These are phyloP conservation scores for Hymenoscyphus albidus DNA, from an alignment of 2,329 filamentous ascomycete genomes.

Conservation along the genomic window DNA sequence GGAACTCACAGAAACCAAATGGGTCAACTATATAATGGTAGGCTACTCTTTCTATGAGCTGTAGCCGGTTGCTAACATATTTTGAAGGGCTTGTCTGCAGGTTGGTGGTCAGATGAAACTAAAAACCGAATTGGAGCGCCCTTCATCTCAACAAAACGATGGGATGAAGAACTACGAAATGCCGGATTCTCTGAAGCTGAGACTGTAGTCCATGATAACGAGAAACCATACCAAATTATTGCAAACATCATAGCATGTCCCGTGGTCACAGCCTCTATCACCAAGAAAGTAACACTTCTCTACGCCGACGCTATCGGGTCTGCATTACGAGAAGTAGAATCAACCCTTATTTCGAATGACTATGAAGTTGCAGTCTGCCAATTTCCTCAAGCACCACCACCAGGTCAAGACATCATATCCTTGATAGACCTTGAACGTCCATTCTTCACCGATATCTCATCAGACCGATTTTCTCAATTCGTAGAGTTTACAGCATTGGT, in stretches of 20 bases:
- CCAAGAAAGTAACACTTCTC: slow-evolving; percentile 10
- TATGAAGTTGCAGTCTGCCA: not conserved
- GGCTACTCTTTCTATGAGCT: not conserved
- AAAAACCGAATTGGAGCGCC: slow-evolving; percentile 29
- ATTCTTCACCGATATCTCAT: slow-evolving; percentile 29
- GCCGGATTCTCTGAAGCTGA: slow-evolving; percentile 36
- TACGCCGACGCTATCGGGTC: not conserved
- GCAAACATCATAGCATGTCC: slow-evolving; percentile 24
- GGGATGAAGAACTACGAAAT: slow-evolving; percentile 28
- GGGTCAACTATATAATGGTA: not conserved
- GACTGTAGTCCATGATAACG: slow-evolving; percentile 23
- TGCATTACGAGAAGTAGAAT: not conserved
- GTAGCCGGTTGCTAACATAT: not conserved
- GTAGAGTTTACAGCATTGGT: slow-evolving; percentile 7
- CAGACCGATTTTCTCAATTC: slow-evolving; percentile 16
- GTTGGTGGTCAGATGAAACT: slow-evolving; percentile 22
- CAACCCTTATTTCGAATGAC: not conserved
- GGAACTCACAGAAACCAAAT: not conserved
- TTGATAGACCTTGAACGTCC: slow-evolving; percentile 27
- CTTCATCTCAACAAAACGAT: slow-evolving; percentile 26
- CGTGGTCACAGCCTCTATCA: not conserved
- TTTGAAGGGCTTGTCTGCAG: slow-evolving; percentile 13
- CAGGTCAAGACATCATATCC: slow-evolving; percentile 27
- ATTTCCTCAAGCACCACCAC: slow-evolving; percentile 5
- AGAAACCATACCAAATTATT: slow-evolving; percentile 24